Evolutionary conservation across 2,329 filamentous ascomycete species (phyloP).

Genomic region (Fusarium coicis): DNA sequence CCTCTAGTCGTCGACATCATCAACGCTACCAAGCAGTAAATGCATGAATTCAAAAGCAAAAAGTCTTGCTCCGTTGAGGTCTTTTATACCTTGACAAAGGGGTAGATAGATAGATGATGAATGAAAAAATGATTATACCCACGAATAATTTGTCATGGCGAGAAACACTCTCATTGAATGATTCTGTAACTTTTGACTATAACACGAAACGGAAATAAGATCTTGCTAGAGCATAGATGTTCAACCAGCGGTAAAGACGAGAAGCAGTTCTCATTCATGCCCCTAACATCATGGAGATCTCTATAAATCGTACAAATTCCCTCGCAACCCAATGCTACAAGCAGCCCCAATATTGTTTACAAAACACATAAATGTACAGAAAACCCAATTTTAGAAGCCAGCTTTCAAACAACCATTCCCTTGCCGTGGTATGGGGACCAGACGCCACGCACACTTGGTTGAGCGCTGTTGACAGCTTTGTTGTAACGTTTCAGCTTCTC

Average conservation of each 20-base stretch:
- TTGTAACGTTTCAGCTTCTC: constrained; percentile 74
- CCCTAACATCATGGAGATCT: constrained; percentile 31
- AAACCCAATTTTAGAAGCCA: constrained; percentile 7
- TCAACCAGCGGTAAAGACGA: not conserved
- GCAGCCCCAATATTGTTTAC: constrained; percentile 39
- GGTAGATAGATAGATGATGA: constrained; percentile 39
- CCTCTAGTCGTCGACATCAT: constrained; percentile 67
- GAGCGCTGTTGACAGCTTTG: constrained; percentile 73
- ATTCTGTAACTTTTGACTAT: not conserved
- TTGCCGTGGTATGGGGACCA: constrained; percentile 77
- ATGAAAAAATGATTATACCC: constrained; percentile 43
- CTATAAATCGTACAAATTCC: constrained; percentile 43
- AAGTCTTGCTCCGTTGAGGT: constrained; percentile 9
- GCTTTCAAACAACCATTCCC: constrained; percentile 61
- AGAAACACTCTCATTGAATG: not conserved
- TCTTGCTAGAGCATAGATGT: not conserved
- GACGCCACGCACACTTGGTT: constrained; percentile 73
- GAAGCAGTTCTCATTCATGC: constrained; percentile 28
- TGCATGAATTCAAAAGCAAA: constrained; percentile 30
- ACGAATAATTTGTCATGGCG: not conserved
- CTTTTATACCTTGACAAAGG: constrained; percentile 14
- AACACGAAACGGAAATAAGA: not conserved
- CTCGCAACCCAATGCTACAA: constrained; percentile 46
- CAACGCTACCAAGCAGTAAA: constrained; percentile 64
- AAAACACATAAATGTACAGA: constrained; percentile 44